Conservation (phyloP, 306 rosid genomes). For the peach (Prunus persica) region Prunus_persica_NCBIv2 NC_034014.1:26934001-26934500, state of each 20-base stretch:
- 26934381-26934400: constrained; percentile 21
- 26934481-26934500: constrained; percentile 21
- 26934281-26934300: neutral
- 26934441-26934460: constrained; percentile 18
- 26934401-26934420: constrained; percentile 6
- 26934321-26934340: neutral
- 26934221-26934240: neutral
- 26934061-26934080: neutral
- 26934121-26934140: neutral
- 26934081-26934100: neutral
- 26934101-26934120: constrained; percentile 8
- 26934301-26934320: neutral
- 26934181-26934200: neutral
- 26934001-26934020: neutral
- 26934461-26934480: constrained; percentile 8
- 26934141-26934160: neutral
- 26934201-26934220: too few relatives aligned
- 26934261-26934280: neutral
- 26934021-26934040: neutral
- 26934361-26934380: constrained; percentile 11
- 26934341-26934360: too few relatives aligned
- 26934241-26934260: neutral
- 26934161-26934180: constrained; percentile 8
- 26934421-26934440: constrained; percentile 13
- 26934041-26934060: neutral